Conservation (phyloP, 73 alveolate genomes). For the Blepharisma stoltei region DNA sequence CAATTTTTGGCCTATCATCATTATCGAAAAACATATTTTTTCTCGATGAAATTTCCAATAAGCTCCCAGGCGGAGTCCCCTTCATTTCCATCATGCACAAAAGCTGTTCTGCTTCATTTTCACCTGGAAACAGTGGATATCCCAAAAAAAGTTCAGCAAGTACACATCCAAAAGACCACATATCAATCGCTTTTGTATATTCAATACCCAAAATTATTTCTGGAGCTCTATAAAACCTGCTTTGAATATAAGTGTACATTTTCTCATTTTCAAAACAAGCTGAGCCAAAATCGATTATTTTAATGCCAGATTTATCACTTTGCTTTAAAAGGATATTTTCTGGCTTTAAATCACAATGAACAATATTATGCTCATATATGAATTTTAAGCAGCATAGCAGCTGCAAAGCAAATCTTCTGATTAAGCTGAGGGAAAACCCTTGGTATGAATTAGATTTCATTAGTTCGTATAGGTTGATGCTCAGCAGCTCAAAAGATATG, state of each 20-base stretch:
- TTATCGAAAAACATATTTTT: slow-evolving; percentile 54
- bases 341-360: slow-evolving; percentile 88
- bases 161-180: slow-evolving; percentile 96
- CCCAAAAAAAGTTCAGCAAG: slow-evolving; percentile 75
- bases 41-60: slow-evolving; percentile 42
- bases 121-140: slow-evolving; percentile 73
- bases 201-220: slow-evolving; percentile 93
- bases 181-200: slow-evolving; percentile 91
- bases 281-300: slow-evolving; percentile 82
- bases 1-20: slow-evolving; percentile 47
- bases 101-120: slow-evolving; percentile 60
- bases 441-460: slow-evolving; percentile 55
- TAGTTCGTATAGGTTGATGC: slow-evolving; percentile 68
- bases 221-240: slow-evolving; percentile 95
- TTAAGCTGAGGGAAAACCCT: slow-evolving; percentile 63
- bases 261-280: slow-evolving; percentile 67
- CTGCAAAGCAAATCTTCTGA: slow-evolving; percentile 64
- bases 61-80: slow-evolving; percentile 48
- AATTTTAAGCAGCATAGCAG: slow-evolving; percentile 57
- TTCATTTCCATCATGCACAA: slow-evolving; percentile 54
- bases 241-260: slow-evolving; percentile 86
- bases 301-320: slow-evolving; percentile 63
- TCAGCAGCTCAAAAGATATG: slow-evolving; percentile 66
- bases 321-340: slow-evolving; percentile 70
- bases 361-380: slow-evolving; percentile 50